Percentiles rank a stretch among this genome's conserved stretches.
Conservation (phyloP, 148 eudicot species). For the Silene uniflora region DNA sequence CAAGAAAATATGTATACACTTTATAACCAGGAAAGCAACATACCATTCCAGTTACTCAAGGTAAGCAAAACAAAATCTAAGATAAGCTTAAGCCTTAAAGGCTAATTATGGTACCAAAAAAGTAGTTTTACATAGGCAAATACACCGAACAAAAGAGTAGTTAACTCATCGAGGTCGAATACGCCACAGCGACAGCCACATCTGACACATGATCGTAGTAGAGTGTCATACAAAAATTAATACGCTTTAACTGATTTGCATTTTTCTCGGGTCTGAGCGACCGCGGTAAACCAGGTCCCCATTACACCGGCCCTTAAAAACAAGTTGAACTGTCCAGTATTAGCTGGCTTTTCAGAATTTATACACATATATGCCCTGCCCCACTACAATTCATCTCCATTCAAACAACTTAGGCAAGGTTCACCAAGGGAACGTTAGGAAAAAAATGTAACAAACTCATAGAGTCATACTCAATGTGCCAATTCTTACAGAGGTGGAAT, state of each 20-base stretch:
- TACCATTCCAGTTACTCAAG: neutral
- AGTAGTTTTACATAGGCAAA: neutral
- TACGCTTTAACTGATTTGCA: no score
- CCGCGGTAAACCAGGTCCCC: neutral
- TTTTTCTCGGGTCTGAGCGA: no score
- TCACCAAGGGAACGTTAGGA: neutral
- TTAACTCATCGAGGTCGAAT: no score
- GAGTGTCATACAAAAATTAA: no score
- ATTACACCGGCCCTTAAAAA: neutral
- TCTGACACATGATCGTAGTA: no score
- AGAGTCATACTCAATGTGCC: neutral
- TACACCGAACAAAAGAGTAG: no score
- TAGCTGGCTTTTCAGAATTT: neutral
- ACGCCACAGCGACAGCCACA: no score
- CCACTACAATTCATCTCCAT: neutral
- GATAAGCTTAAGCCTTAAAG: neutral
- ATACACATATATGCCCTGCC: neutral
- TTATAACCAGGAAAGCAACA: neutral
- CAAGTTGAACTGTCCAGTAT: neutral
- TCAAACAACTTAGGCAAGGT: neutral
- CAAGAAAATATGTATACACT: neutral
- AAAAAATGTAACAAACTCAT: no score
- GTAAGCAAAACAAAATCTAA: no score
- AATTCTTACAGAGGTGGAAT: no score
- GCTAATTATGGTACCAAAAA: neutral